Percentiles rank a stretch among this genome's conserved stretches.
phyloP scores from a whole-genome alignment of 225 moss, liverwort and hornwort species.

The Bryum argenteum region DNA sequence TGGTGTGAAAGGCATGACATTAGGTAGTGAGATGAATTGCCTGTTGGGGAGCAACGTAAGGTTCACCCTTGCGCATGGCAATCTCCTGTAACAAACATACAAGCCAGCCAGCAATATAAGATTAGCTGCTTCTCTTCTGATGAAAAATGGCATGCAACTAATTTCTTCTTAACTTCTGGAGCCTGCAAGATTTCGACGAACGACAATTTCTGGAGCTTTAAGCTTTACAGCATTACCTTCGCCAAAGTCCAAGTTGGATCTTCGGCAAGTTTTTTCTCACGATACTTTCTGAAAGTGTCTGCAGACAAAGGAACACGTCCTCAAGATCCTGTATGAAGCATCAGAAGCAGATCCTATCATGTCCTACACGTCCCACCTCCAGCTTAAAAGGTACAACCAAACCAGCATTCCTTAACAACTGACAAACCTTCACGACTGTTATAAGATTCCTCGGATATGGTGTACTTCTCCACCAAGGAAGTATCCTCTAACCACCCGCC shows the following conservation, averaged over 20 bases:
- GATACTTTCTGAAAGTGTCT: slow-evolving; percentile 95
- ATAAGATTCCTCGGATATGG: slow-evolving; percentile 90
- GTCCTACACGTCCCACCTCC: not conserved
- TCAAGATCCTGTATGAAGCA: not conserved
- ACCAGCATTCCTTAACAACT: not conserved
- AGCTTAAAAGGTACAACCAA: not conserved
- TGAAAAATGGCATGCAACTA: not conserved
- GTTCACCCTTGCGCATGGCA: slow-evolving; percentile 73
- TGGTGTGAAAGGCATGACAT: slow-evolving; percentile 1
- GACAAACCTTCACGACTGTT: slow-evolving; percentile 78
- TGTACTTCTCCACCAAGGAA: slow-evolving; percentile 91
- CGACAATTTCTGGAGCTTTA: slow-evolving; percentile 6
- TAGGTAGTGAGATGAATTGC: slow-evolving; percentile 34
- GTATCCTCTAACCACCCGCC: slow-evolving; percentile 97
- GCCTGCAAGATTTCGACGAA: slow-evolving; percentile 1
- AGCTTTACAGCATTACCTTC: slow-evolving; percentile 58
- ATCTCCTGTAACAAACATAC: slow-evolving; percentile 70
- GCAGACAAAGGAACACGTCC: slow-evolving; percentile 29
- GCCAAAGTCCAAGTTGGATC: slow-evolving; percentile 91
- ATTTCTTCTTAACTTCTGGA: not conserved
- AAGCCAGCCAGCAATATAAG: slow-evolving; percentile 21
- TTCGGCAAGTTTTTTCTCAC: slow-evolving; percentile 74
- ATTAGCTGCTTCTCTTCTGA: not conserved
- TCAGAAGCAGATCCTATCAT: not conserved
- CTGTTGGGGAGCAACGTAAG: slow-evolving; percentile 63